Evolutionary conservation across 352 stramenopile genomes (phyloP).

Genomic region (Phytophthora tubulina): DNA sequence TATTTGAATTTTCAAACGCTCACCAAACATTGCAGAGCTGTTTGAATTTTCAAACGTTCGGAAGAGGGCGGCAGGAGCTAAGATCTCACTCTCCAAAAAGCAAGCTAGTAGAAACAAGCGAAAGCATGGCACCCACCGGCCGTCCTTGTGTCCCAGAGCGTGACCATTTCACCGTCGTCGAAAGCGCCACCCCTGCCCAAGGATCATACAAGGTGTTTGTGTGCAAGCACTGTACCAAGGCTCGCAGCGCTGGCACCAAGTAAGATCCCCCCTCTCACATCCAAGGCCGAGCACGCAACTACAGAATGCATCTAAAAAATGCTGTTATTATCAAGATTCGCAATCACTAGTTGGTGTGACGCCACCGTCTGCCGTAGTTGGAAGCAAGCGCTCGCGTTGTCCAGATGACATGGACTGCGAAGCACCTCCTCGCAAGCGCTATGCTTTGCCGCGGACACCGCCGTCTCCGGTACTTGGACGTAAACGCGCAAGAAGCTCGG

Average conservation of each 20-base stretch:
- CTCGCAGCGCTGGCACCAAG: neutral
- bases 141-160: too few species aligned
- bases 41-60: too few species aligned
- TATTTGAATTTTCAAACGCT: slow-evolving; percentile 10
- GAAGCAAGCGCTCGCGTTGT: neutral
- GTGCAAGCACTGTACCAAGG: slow-evolving; percentile 6
- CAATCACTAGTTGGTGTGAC: slow-evolving; percentile 1
- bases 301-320: neutral
- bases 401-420: neutral
- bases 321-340: neutral
- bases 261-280: neutral
- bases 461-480: neutral
- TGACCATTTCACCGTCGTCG: neutral
- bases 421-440: neutral
- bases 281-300: neutral
- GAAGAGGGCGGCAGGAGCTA: too few species aligned
- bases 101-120: too few species aligned
- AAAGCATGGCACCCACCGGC: too few species aligned
- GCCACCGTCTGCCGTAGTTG: neutral
- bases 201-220: neutral
- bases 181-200: neutral
- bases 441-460: neutral
- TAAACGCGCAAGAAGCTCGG: neutral
- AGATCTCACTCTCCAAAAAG: neutral
- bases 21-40: too few species aligned